Percentiles rank a stretch among this genome's conserved stretches.
phyloP scores from a whole-genome alignment of 2,329 filamentous ascomycete species.

The Diplodia scrobiculata region DNA sequence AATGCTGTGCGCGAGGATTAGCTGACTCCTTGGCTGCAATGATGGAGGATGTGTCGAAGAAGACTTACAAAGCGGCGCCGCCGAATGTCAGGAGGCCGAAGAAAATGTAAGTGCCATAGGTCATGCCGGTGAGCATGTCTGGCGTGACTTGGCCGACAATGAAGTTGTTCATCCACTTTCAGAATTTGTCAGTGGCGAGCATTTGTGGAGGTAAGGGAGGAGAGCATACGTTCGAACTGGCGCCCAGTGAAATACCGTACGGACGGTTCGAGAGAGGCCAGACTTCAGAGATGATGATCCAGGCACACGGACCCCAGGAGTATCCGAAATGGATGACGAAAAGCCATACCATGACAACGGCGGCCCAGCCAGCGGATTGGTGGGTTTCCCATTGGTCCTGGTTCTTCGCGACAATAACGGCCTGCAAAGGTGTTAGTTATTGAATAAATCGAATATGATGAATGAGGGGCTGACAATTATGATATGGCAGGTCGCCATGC shows the following conservation, averaged over 20 bases:
- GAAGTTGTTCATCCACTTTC: constrained; percentile 47
- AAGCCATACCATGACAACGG: constrained; percentile 70
- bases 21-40: not conserved
- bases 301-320: constrained; percentile 72
- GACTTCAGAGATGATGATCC: constrained; percentile 74
- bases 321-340: constrained; percentile 76
- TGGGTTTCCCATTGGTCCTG: constrained; percentile 61
- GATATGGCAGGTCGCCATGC: constrained; percentile 71
- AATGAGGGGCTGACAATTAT: constrained; percentile 56
- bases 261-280: constrained; percentile 71
- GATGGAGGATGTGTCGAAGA: not conserved
- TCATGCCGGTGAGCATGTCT: constrained; percentile 65
- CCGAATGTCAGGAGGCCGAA: constrained; percentile 67
- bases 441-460: constrained; percentile 26
- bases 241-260: constrained; percentile 70
- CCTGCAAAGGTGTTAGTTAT: constrained; percentile 6
- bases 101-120: constrained; percentile 71
- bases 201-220: constrained; percentile 40
- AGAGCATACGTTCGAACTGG: constrained; percentile 50
- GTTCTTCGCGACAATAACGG: constrained; percentile 65
- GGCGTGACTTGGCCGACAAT: constrained; percentile 71
- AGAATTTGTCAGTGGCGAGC: not conserved
- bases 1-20: constrained; percentile 36
- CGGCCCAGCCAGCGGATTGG: constrained; percentile 67
- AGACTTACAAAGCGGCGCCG: constrained; percentile 55